These are phyloP conservation scores for Neobulgaria alba DNA, from an alignment of 2,329 filamentous ascomycete species.

Conservation along the genomic window DNA sequence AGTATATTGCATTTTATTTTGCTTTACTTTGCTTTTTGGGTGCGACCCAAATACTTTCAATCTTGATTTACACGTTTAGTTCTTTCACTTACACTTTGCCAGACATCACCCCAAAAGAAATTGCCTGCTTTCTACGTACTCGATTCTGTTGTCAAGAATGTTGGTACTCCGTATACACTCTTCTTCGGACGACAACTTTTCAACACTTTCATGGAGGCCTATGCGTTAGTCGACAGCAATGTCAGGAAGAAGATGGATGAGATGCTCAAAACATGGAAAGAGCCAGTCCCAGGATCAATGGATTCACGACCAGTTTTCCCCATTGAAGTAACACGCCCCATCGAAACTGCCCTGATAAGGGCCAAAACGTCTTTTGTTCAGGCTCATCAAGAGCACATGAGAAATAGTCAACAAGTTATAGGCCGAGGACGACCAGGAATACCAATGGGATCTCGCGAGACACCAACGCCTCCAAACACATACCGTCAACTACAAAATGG, in stretches of 20 bases:
- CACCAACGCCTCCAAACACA: conserved; percentile 60
- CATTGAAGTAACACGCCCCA: conserved; percentile 75
- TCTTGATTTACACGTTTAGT: too few relatives aligned
- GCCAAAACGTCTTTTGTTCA: conserved; percentile 54
- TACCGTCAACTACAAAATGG: conserved; percentile 32
- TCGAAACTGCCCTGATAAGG: conserved; percentile 90
- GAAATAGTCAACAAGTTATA: conserved; percentile 47
- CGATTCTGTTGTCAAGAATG: conserved; percentile 97
- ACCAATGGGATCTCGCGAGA: conserved; percentile 58
- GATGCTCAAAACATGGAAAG: conserved; percentile 97
- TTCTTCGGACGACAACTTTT: conserved; percentile 91
- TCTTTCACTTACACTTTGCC: conserved; percentile 21
- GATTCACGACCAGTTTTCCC: conserved; percentile 90
- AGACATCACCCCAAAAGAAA: conserved; percentile 85
- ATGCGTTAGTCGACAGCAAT: conserved; percentile 74
- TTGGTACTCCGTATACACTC: conserved; percentile 92
- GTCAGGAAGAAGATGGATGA: conserved; percentile 91
- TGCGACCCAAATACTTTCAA: neutral
- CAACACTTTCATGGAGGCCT: conserved; percentile 93
- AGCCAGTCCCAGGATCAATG: conserved; percentile 86
- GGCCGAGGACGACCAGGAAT: conserved; percentile 42
- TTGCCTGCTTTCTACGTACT: conserved; percentile 94
- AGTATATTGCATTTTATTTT: conserved; percentile 3
- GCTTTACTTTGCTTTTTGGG: conserved; percentile 5
- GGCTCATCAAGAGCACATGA: conserved; percentile 45